These are phyloP conservation scores for Fagopyrum tataricum DNA, from an alignment of 148 eudicot genomes.

Conservation along the genomic window DNA sequence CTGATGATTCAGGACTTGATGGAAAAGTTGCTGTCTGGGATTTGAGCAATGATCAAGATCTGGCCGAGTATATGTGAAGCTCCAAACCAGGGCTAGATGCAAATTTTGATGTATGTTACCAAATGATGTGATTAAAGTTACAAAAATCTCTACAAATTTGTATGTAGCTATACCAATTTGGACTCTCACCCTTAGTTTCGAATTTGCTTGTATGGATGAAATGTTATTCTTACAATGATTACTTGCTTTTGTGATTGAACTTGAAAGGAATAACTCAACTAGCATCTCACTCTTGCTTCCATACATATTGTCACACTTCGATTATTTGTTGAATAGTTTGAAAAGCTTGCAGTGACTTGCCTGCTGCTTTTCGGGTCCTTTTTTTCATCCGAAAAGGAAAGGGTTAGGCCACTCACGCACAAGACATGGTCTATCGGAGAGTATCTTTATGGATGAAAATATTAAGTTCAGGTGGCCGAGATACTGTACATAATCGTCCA, in stretches of 20 bases:
- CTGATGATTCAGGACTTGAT: slow-evolving; percentile 49
- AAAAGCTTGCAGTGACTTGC: no score
- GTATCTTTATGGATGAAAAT: no score
- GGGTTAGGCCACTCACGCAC: no score
- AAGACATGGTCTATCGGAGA: no score
- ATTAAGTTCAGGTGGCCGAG: no score
- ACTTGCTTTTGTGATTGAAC: background rate
- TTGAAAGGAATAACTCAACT: background rate
- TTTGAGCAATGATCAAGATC: slow-evolving; percentile 57
- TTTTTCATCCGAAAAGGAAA: background rate
- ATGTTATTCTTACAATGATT: background rate
- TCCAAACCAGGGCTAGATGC: background rate
- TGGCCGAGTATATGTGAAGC: slow-evolving; percentile 36
- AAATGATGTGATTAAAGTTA: background rate
- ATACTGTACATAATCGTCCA: no score
- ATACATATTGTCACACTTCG: background rate
- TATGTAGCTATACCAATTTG: background rate
- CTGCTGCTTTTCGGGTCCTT: background rate
- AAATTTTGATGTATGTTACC: slow-evolving; percentile 3
- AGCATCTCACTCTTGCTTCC: no score
- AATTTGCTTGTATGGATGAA: background rate
- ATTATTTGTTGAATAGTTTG: background rate
- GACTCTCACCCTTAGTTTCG: background rate
- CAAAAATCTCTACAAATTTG: background rate
- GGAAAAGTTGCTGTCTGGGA: slow-evolving; percentile 91